Evolutionary conservation across 2,329 filamentous ascomycete species (phyloP).

Genomic region (Plenodomus biglobosus): DNA sequence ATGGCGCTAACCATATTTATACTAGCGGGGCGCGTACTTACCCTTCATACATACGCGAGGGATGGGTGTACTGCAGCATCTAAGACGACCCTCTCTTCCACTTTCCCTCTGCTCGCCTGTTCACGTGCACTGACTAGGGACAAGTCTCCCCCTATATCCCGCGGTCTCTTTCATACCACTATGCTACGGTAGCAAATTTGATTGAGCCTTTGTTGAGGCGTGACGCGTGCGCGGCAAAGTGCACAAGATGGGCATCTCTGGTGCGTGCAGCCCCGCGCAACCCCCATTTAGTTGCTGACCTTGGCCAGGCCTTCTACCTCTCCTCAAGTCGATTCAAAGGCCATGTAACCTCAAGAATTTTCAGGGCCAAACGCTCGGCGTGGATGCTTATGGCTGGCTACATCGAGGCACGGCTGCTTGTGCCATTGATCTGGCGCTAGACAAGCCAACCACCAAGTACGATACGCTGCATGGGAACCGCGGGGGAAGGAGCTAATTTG

Average conservation of each 20-base stretch:
- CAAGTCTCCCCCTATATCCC: neutral
- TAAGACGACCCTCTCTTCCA: constrained; percentile 11
- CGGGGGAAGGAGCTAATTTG: constrained; percentile 11
- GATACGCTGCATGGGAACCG: constrained; percentile 28
- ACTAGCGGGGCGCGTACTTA: constrained; percentile 27
- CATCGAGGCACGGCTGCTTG: constrained; percentile 90
- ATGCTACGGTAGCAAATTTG: constrained; percentile 24
- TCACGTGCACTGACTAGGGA: neutral
- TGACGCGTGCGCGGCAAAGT: constrained; percentile 32
- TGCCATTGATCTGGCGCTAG: constrained; percentile 85
- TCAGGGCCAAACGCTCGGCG: constrained; percentile 82
- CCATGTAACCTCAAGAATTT: constrained; percentile 85
- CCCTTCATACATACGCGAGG: constrained; percentile 20
- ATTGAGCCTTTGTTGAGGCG: constrained; percentile 24
- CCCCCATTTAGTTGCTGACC: constrained; percentile 19
- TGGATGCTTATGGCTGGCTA: constrained; percentile 98
- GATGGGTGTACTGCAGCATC: constrained; percentile 18
- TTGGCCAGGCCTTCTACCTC: constrained; percentile 74
- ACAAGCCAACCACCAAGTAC: constrained; percentile 84
- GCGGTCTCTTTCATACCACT: neutral
- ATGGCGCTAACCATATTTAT: constrained; percentile 15
- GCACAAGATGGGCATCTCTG: constrained; percentile 46
- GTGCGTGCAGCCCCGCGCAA: constrained; percentile 31
- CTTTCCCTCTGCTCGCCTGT: neutral
- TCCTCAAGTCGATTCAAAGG: constrained; percentile 95